phyloP scores from a whole-genome alignment of 495 filamentous ascomycete genomes.

The Astrothelium macrocarpum region DNA sequence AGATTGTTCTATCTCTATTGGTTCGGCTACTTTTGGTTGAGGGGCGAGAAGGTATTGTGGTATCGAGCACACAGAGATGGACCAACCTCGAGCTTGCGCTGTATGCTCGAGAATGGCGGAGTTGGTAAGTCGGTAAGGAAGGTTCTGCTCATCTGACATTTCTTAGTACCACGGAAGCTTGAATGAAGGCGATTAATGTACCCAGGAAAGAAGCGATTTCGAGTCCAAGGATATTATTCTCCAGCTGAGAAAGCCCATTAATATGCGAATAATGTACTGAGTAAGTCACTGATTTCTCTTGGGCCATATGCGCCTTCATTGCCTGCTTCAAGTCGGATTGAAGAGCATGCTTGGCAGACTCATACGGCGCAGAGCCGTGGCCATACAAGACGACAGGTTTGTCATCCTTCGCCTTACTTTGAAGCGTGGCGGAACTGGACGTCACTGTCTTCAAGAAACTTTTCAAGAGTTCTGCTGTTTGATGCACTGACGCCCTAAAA shows the following conservation, averaged over 20 bases:
- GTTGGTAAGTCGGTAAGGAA: constrained; percentile 15
- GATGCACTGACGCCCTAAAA: constrained; percentile 11
- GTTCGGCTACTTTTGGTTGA: constrained; percentile 8
- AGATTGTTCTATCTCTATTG: background rate
- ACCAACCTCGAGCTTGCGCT: constrained; percentile 15
- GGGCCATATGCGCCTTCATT: constrained; percentile 16
- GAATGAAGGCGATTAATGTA: background rate
- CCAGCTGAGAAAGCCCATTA: constrained; percentile 20
- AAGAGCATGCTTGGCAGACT: constrained; percentile 18
- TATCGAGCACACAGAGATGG: constrained; percentile 16
- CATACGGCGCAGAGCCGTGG: constrained; percentile 12
- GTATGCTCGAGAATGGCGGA: constrained; percentile 17
- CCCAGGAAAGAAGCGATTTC: constrained; percentile 19
- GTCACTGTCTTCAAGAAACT: constrained; percentile 12
- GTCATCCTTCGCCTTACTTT: constrained; percentile 16
- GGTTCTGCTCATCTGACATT: constrained; percentile 13
- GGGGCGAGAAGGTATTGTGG: constrained; percentile 10
- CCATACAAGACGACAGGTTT: constrained; percentile 16
- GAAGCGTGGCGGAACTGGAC: constrained; percentile 14
- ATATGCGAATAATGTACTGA: constrained; percentile 22
- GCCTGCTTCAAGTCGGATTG: constrained; percentile 17
- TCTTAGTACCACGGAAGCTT: background rate
- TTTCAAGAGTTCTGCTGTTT: constrained; percentile 15
- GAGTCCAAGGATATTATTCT: constrained; percentile 18
- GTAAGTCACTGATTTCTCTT: constrained; percentile 15